Percentiles rank a stretch among this genome's conserved stretches.
Evolutionary conservation across 1,139 yeast species (phyloP).

Genomic region (Scheffersomyces quercinus): DNA sequence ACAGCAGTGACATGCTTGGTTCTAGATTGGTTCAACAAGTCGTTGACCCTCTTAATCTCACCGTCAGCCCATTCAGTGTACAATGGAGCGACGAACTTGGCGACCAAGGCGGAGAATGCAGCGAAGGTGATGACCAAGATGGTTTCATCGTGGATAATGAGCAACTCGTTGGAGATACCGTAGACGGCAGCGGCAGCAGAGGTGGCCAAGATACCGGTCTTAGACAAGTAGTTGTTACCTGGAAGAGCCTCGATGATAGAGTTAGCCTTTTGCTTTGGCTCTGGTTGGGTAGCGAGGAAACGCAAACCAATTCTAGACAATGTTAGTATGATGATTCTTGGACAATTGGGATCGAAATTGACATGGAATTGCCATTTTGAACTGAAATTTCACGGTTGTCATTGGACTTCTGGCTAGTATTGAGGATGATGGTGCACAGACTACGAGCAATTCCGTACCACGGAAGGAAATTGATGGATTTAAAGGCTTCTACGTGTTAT

Average conservation of each 20-base stretch:
- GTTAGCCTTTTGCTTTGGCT: constrained; percentile 90
- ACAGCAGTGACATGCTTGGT: constrained; percentile 89
- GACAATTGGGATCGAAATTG: background rate
- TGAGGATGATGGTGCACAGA: too few relatives aligned
- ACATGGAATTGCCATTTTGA: too few relatives aligned
- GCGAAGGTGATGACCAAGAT: constrained; percentile 79
- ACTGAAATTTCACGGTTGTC: too few relatives aligned
- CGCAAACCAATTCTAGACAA: constrained; percentile 57
- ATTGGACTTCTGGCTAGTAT: too few relatives aligned
- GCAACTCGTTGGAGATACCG: constrained; percentile 90
- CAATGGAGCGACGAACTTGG: constrained; percentile 90
- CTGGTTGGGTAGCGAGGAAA: constrained; percentile 64
- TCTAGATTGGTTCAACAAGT: constrained; percentile 84
- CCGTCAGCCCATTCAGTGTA: constrained; percentile 95
- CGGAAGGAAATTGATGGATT: too few relatives aligned
- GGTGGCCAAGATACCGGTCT: constrained; percentile 94
- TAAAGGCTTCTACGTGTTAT: too few relatives aligned
- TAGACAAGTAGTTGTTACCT: constrained; percentile 83
- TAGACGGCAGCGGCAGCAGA: constrained; percentile 91
- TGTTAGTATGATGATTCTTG: constrained; percentile 19
- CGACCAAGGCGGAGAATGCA: constrained; percentile 71
- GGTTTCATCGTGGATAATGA: constrained; percentile 93
- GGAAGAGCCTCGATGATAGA: constrained; percentile 91
- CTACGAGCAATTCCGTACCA: too few relatives aligned
- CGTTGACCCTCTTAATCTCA: constrained; percentile 81